Evolutionary conservation across 2,329 filamentous ascomycete genomes (phyloP).

Genomic region (Colletotrichum sidae): DNA sequence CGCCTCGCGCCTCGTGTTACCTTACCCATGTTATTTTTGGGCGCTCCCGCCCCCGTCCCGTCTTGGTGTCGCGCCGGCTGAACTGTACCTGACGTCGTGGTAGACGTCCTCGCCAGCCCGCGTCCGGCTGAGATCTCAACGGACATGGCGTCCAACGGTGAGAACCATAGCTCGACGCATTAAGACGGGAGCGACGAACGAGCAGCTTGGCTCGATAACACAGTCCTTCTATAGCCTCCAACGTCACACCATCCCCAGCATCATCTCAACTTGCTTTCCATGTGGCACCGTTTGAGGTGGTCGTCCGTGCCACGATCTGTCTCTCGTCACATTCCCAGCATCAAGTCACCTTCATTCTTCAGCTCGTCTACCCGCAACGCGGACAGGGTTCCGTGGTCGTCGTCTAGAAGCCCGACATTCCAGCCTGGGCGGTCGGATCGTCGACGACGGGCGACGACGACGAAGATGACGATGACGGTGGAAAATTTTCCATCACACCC

Average conservation of each 20-base stretch:
- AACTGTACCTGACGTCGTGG: neutral
- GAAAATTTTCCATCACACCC: neutral
- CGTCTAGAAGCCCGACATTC: slow-evolving; percentile 4
- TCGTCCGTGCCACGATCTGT: neutral
- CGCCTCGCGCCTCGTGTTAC: slow-evolving; percentile 13
- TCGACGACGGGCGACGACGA: no score
- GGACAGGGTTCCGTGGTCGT: slow-evolving; percentile 4
- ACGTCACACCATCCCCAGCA: neutral
- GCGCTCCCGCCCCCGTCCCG: neutral
- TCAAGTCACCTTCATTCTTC: slow-evolving; percentile 9
- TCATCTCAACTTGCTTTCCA: neutral
- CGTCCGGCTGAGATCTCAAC: neutral
- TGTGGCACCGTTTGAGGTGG: slow-evolving; percentile 2
- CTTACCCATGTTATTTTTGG: slow-evolving; percentile 25
- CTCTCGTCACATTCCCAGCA: neutral
- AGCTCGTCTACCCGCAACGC: slow-evolving; percentile 8
- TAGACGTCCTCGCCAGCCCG: neutral
- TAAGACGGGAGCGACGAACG: slow-evolving; percentile 4
- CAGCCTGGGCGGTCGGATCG: neutral
- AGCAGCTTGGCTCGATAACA: neutral
- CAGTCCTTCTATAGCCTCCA: no score
- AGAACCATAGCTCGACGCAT: neutral
- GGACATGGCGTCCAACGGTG: slow-evolving; percentile 22
- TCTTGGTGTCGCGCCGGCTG: neutral
- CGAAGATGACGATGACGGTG: no score